A percentile compares a stretch with the other conserved stretches of the same genome.
Evolutionary conservation across 768 basidiomycete species (phyloP).

Genomic region (Omphalotus guepiniiformis): DNA sequence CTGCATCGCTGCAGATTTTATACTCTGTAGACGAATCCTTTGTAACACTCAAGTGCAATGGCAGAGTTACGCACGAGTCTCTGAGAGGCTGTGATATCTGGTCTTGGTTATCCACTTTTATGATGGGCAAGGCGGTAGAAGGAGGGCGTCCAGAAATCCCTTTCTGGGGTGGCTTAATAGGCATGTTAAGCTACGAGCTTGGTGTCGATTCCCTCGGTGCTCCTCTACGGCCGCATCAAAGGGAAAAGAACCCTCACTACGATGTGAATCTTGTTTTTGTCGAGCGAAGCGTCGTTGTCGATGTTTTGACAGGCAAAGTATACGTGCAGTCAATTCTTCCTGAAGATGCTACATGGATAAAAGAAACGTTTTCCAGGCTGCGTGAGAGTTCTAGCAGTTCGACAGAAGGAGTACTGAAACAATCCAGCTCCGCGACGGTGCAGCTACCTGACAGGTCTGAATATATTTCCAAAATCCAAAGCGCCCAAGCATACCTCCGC

Average conservation of each 20-base stretch:
- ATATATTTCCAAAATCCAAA: slow-evolving; percentile 67
- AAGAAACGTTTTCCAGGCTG: slow-evolving; percentile 33
- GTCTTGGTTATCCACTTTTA: slow-evolving; percentile 72
- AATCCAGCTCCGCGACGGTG: slow-evolving; percentile 19
- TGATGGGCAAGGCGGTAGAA: slow-evolving; percentile 44
- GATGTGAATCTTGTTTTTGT: slow-evolving; percentile 77
- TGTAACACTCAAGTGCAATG: slow-evolving; percentile 42
- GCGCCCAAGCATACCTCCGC: slow-evolving; percentile 69
- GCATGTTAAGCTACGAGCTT: slow-evolving; percentile 76
- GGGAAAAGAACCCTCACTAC: slow-evolving; percentile 40
- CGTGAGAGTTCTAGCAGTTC: slow-evolving; percentile 4
- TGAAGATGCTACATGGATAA: slow-evolving; percentile 59
- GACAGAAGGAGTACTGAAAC: neutral
- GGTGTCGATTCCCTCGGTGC: slow-evolving; percentile 56
- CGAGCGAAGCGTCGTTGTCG: slow-evolving; percentile 72
- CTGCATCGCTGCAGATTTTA: slow-evolving; percentile 52
- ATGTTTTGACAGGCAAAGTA: slow-evolving; percentile 42
- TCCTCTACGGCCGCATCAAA: slow-evolving; percentile 27
- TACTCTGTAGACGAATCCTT: slow-evolving; percentile 48
- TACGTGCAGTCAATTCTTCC: slow-evolving; percentile 65
- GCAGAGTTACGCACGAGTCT: slow-evolving; percentile 29
- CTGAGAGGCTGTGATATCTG: slow-evolving; percentile 57
- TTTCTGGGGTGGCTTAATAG: slow-evolving; percentile 83
- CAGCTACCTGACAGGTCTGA: slow-evolving; percentile 49
- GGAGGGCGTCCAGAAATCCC: slow-evolving; percentile 54